Base-by-base conservation (phyloP, 129 eudicot genomes). In the Pulicaria dysenterica region DNA sequence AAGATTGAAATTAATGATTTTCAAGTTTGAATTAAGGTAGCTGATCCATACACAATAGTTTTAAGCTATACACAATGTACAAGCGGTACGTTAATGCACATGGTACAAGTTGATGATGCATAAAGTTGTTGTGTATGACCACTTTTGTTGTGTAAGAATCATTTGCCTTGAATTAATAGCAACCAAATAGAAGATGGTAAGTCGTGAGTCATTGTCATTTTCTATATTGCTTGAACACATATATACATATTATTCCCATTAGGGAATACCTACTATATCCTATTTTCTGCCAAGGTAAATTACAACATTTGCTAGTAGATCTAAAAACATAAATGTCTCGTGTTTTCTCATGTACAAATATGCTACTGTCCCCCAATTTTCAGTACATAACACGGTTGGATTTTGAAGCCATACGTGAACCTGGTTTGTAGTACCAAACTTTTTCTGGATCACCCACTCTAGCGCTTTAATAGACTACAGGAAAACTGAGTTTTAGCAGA, bases 341-440 rank as follows among this genome's bases (percentile, higher is more conserved):
- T 64, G 40, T 9, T 43, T 51, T 43, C 41, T 13, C 16, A 64
- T 64, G 54, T 43, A 64, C 54, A 64, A 43, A 64, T 4, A 49
- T 40, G 41, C 69, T 36, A 16, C 46, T n/a, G 19, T 57, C 39
- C 40, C 41, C 31, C 2, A 16, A 4, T 15, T 10, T 15, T 15
- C 2, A 24, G 31, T 24, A 31, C 36, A 3, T 5, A 38, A 4
- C 9, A 58, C 44, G 34, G 17, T 4, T 58, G 64, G 43, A 58
- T 38, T 58, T 63, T 63, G 8, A 43, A 42, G 31, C 55, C 41
- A 64, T 64, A 64, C 17, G 17, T 58, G 64, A 58, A 5, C 40
- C 51, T 24, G 39, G 11, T 10, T 13, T 17, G 5, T 3, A 42
- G 17, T 44, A 44, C 55, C 43, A 64, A 64, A 45, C 15, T 11